Conservation (phyloP, 306 rosid species). For the Styphnolobium japonicum region DNA sequence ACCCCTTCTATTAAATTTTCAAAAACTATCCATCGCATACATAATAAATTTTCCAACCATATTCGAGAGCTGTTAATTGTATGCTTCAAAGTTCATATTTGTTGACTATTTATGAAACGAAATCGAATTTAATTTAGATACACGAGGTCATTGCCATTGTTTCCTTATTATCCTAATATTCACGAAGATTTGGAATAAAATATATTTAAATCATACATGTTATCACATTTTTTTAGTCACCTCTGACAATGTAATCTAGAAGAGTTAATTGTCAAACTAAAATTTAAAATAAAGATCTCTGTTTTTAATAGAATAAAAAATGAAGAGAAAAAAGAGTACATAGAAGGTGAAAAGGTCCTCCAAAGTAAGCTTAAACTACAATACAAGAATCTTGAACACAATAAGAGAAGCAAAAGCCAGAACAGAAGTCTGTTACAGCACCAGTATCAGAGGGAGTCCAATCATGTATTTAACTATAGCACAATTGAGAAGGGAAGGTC, state of each 20-base stretch:
- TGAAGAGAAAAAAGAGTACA: background rate
- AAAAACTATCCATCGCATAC: background rate
- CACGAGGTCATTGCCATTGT: background rate
- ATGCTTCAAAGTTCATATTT: background rate
- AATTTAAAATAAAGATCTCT: background rate
- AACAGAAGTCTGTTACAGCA: background rate
- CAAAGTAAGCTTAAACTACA: slow-evolving; percentile 2
- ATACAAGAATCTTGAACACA: background rate
- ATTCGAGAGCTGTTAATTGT: background rate
- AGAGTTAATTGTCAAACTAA: background rate
- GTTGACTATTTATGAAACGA: background rate
- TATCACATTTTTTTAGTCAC: background rate
- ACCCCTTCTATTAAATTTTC: background rate
- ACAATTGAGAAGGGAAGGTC: background rate
- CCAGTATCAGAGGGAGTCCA: background rate
- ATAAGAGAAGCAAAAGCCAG: background rate
- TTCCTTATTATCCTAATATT: background rate
- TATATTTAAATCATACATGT: background rate
- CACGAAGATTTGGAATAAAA: background rate
- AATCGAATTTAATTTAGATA: background rate
- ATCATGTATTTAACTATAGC: background rate
- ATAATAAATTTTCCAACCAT: background rate
- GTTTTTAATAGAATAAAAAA: background rate
- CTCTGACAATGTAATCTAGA: background rate
- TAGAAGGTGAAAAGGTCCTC: background rate